Evolutionary conservation across 257 asterid species (phyloP).

Genomic region (Coffea eugenioides): DNA sequence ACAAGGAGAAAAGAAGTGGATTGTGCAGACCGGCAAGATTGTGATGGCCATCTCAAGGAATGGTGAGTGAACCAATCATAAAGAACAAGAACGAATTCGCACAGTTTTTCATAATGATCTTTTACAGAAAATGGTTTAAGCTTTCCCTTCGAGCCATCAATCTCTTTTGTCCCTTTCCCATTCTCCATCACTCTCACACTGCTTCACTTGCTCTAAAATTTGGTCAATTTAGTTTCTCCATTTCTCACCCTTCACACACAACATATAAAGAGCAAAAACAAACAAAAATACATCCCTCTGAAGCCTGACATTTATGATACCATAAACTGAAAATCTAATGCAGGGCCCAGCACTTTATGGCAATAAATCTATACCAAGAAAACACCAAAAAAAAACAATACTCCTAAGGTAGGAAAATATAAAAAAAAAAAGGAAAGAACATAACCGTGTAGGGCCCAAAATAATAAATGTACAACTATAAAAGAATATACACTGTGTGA

Average conservation of each 20-base stretch:
- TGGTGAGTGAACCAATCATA: slow-evolving; percentile 11
- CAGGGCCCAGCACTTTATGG: not conserved
- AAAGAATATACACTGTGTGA: not conserved
- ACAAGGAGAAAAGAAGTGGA: not conserved
- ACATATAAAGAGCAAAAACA: not conserved
- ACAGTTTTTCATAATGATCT: not conserved
- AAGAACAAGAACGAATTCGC: not conserved
- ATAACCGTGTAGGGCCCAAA: not conserved
- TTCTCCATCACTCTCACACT: not conserved
- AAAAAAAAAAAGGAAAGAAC: not conserved
- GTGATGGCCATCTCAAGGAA: slow-evolving; percentile 11
- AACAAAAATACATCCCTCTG: too few relatives aligned
- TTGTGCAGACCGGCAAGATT: slow-evolving; percentile 8
- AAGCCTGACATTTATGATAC: not conserved
- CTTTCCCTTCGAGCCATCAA: not conserved
- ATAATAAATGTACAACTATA: not conserved
- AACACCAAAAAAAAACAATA: too few relatives aligned
- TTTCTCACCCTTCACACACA: not conserved
- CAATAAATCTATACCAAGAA: not conserved
- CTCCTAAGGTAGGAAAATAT: not conserved
- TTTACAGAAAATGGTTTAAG: not conserved
- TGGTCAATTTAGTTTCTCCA: not conserved
- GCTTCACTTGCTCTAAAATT: not conserved
- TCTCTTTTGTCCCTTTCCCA: not conserved
- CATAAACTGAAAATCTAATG: not conserved